These are phyloP conservation scores for Larix kaempferi DNA, from an alignment of 75 land plant species.

Conservation along the genomic window DNA sequence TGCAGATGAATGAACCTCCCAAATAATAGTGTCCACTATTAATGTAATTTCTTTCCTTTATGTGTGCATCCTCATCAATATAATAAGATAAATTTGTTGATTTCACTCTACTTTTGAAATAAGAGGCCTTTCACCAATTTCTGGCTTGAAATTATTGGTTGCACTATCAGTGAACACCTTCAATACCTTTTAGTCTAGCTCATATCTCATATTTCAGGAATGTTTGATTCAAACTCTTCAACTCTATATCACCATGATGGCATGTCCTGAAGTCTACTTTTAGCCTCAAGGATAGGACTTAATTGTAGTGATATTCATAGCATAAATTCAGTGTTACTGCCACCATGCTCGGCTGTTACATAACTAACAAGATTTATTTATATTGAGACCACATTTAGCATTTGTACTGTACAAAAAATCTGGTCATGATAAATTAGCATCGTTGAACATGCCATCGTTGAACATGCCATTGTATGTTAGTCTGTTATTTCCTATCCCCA, in stretches of 20 bases:
- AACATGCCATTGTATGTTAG: too few species aligned
- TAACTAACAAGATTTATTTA: neutral
- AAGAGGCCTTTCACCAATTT: too few species aligned
- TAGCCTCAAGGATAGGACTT: neutral
- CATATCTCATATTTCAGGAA: neutral
- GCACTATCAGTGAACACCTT: neutral
- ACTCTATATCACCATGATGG: neutral
- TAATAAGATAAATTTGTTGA: too few species aligned
- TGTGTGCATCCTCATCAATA: too few species aligned
- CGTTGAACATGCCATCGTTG: too few species aligned
- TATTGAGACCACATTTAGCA: slow-evolving; percentile 1
- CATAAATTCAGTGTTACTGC: neutral
- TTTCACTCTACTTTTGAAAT: neutral
- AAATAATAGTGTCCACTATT: too few species aligned
- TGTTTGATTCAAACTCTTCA: neutral
- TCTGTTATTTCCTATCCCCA: too few species aligned
- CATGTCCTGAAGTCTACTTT: neutral
- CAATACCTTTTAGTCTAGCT: neutral
- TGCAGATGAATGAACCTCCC: too few species aligned
- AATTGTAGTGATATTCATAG: neutral
- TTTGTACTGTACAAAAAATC: too few species aligned
- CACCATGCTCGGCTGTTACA: neutral
- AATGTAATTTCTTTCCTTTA: too few species aligned
- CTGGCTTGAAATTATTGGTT: neutral
- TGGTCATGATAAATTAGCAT: too few species aligned